Conservation (phyloP, 1,284 basidiomycete genomes). For the Boletus hoseneyae region DNA sequence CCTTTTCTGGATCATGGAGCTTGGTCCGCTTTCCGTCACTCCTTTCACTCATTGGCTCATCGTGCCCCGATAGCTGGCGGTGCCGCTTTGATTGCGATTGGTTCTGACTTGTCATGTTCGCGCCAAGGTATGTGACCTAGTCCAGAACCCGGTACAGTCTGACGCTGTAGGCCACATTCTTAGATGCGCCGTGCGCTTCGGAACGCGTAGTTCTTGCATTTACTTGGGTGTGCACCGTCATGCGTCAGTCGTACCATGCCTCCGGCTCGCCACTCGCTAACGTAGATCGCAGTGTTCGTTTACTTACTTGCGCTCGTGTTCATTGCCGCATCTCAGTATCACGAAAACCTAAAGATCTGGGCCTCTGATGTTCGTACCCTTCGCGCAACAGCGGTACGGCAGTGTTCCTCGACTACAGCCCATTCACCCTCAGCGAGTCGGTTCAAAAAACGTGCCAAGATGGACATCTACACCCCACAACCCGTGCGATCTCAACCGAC, state of each 20-base stretch:
- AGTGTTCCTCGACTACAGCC: conserved; percentile 28
- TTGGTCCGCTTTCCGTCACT: conserved; percentile 45
- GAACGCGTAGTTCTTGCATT: conserved; percentile 56
- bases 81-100: conserved; percentile 40
- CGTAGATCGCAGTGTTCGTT: conserved; percentile 36
- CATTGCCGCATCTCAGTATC: conserved; percentile 35
- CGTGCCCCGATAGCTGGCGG: conserved; percentile 41
- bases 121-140: conserved; percentile 12
- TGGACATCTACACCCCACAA: conserved; percentile 41
- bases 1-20: conserved; percentile 54
- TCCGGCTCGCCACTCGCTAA: conserved; percentile 5
- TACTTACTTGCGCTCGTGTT: conserved; percentile 42
- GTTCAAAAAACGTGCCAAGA: conserved; percentile 32
- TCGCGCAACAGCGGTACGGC: conserved; percentile 33
- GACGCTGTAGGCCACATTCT: conserved; percentile 5
- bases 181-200: conserved; percentile 47
- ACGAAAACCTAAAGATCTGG: conserved; percentile 51
- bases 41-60: conserved; percentile 5
- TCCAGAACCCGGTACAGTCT: conserved; percentile 3
- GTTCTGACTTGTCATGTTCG: conserved; percentile 28
- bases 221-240: conserved; percentile 56
- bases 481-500: conserved; percentile 38
- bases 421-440: conserved; percentile 33
- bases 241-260: conserved; percentile 42
- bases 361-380: conserved; percentile 47